Evolutionary conservation across 2,329 filamentous ascomycete genomes (phyloP), one percentile per base, ranked within the genome.

Genomic region (Calcarisporium arbuscula): DNA sequence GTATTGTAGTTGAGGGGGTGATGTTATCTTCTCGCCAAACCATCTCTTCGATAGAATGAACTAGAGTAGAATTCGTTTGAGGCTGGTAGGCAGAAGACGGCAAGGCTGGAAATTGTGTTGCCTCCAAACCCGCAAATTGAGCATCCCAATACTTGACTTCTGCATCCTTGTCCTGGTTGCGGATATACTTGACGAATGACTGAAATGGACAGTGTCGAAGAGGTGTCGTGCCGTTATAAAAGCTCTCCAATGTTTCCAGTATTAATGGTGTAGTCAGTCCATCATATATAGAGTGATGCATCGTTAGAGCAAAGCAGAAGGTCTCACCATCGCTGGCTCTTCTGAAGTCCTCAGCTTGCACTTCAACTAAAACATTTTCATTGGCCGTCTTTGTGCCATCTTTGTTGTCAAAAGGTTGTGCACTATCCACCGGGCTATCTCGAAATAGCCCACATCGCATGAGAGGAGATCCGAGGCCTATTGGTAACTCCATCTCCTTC

Each of bases 1-100:
- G 30, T 11, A 37, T 34, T 12, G 34, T 17, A 11, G 35, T 37
- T 5, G 35, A 37, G 6, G 23, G 22, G 8, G 35, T 37, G 23
- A 34, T 23, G 17, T 34, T 16, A 15, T 29, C 15, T 9, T 10
- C 16, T 9, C 27, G 27, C 27, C 27, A 29, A 15, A 9, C 16
- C 9, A 29, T 9, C 9, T 29, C 16, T 10, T 12, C 16, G 27
- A 25, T 25, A 25, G 14, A 9, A 10, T 10, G 14, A 10, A 14
- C 14, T 25, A 10, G 10, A 14, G 22, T 10, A 10, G 22, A 25
- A 25, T 25, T 14, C 14, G 22, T 25, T 10, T 14, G 22, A 14
- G 22, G 22, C 22, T 25, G 22, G 10, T 9, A 10, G 10, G 22
- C 14, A 14, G 22, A 25, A 10, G 22, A 9, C 10, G 22, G 14